Base-by-base conservation (phyloP, 192 early-diverging fungal species). In the Chytriomyces sp. region DNA sequence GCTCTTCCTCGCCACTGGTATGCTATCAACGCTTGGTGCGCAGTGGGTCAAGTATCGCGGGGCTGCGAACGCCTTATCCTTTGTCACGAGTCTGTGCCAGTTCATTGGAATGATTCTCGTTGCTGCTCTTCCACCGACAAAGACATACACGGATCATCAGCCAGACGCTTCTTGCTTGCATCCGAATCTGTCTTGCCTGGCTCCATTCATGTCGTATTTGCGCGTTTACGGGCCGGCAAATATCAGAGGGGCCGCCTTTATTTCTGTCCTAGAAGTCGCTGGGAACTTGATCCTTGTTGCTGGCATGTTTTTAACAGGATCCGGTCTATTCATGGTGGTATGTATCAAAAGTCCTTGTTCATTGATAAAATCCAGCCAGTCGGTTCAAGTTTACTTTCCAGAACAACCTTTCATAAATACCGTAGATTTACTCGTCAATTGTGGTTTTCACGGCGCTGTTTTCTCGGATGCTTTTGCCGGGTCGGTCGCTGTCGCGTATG, bases 361-460 rank as follows among this genome's bases (percentile, higher is more conserved):
- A 35, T 35, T 65, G 57, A 2, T 59, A 59, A 23, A 16, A 59
- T 59, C 16, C 57, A 23, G 18, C 2, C 20, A 59, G 20, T 59
- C 20, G 28, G 28, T 59, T 59, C 20, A 16, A n/a, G 16, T 59
- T 59, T 16, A 16, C 16, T 23, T 59, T 59, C 16, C 20, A 23
- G 20, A 59, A 59, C 20, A n/a, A 59, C 16, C 20, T 23, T n/a
- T 23, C 57, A 23, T 23, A n/a, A n/a, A 59, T 2, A 59, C 57
- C 16, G 57, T 2, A 35, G 28, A 35, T 86, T 50, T 86, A 86
- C 61, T 80, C 81, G 23, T 67, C 60, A 43, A 77, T 86, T 20
- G 72, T 86, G 16, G 85, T 81, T 18, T 84, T 84, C 57, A 83
- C 83, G 1, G 82, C 85, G 0, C 4, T 86, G 16, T 53, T 79